Percentiles rank a stretch among this genome's conserved stretches.
Evolutionary conservation across 78 protist species (phyloP).

Genomic region (Guillardia theta): DNA sequence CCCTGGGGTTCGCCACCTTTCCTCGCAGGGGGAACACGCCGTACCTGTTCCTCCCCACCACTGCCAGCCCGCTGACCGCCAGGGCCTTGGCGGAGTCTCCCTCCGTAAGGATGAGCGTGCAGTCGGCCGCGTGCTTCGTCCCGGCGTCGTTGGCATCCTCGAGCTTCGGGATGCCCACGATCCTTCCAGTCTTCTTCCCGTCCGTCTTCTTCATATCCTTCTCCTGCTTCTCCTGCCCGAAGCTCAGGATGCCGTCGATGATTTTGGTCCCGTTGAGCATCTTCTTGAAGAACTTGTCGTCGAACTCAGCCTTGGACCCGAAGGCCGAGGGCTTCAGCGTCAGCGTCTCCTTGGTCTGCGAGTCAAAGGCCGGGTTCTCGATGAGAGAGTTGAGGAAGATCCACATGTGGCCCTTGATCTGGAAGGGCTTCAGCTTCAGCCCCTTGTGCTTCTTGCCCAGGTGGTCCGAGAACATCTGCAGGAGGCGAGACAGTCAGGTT

Average conservation of each 20-base stretch:
- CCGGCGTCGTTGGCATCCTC: slow-evolving; percentile 44
- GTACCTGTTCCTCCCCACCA: slow-evolving; percentile 85
- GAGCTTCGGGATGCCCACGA: slow-evolving; percentile 38
- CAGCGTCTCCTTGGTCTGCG: slow-evolving; percentile 72
- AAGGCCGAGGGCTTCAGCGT: slow-evolving; percentile 58
- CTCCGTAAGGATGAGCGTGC: slow-evolving; percentile 98
- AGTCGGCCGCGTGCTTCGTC: slow-evolving; percentile 59
- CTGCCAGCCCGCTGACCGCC: slow-evolving; percentile 82
- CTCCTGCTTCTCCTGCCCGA: slow-evolving; percentile 72
- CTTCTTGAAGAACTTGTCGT: slow-evolving; percentile 67
- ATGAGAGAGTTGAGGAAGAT: slow-evolving; percentile 92
- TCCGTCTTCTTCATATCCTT: slow-evolving; percentile 64
- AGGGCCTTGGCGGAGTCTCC: slow-evolving; percentile 96
- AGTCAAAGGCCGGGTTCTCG: slow-evolving; percentile 97
- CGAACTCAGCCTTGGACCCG: slow-evolving; percentile 80
- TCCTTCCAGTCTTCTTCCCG: slow-evolving; percentile 47
- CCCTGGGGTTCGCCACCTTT: slow-evolving; percentile 97
- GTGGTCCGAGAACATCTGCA: background rate
- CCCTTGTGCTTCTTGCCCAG: slow-evolving; percentile 64
- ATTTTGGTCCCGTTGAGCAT: slow-evolving; percentile 71
- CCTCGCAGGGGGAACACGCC: slow-evolving; percentile 99
- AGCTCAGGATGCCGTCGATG: slow-evolving; percentile 60
- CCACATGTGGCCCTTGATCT: slow-evolving; percentile 77
- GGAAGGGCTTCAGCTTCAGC: slow-evolving; percentile 69
- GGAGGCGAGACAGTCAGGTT: too few species aligned